phyloP scores from a whole-genome alignment of 257 asterid species.

The Datura wrightii region DNA sequence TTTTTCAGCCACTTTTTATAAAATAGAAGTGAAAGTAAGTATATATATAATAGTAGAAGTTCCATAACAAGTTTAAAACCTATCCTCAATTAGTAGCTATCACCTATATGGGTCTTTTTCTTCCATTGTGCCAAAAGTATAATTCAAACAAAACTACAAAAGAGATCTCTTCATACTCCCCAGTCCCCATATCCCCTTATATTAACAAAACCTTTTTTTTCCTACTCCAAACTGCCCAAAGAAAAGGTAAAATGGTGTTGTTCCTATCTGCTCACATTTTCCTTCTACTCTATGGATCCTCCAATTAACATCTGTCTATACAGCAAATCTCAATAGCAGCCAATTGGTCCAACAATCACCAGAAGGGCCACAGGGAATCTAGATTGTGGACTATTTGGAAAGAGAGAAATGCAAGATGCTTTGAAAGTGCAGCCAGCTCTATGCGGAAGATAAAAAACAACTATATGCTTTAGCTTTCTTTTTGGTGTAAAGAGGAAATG shows the following conservation, averaged over 20 bases:
- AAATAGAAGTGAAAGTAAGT: background rate
- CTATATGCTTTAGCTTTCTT: background rate
- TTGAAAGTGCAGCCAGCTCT: conserved; percentile 9
- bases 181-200: background rate
- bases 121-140: background rate
- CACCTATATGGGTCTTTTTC: background rate
- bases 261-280: background rate
- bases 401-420: conserved; percentile 7
- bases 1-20: background rate
- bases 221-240: background rate
- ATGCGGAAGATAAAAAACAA: background rate
- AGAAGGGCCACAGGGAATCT: background rate
- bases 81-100: background rate
- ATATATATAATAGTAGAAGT: background rate
- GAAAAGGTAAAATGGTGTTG: background rate
- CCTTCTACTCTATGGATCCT: background rate
- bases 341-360: background rate
- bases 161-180: conserved; percentile 7
- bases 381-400: background rate
- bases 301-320: background rate
- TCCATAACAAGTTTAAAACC: background rate
- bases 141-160: conserved; percentile 2
- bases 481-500: conserved; percentile 13
- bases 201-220: background rate
- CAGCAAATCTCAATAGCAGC: background rate